Evolutionary conservation across 1,139 yeast genomes (phyloP), one percentile per base, ranked within the genome.

Genomic region (Kodamaea fungicola): DNA sequence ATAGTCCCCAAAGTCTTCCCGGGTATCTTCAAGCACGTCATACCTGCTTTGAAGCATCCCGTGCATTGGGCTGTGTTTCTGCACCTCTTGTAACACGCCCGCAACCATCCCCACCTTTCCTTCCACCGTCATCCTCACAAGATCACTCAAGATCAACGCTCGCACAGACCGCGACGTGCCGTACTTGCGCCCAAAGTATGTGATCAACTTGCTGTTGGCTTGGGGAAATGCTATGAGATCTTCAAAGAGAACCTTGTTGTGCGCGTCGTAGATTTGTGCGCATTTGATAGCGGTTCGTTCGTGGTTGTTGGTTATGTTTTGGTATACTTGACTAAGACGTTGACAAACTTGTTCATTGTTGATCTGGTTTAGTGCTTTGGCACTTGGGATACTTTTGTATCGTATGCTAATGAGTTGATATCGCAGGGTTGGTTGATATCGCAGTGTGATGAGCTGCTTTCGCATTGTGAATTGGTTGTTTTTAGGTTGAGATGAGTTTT

Each of bases 151-250:
- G 3, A 61, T 32, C 12, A 59, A 35, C 3, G 49, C 44, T 31
- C 59, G 41, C 5, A 59, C 44, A 2, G 62, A 53, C 13, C 42
- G 39, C 2, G 62, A 57, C 6, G 33, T 33, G 32, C 39, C 31
- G 34, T 46, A 55, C 16, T 45, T 43, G 9, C 33, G 30, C 29
- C 47, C 37, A 19, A 58, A 29, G 24, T 48, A 46, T 22, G 43
- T 31, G 32, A 55, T 36, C 44, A 54, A 40, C 13, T 51, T 51
- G 24, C 40, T 35, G 34, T 56, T 52, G 35, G 50, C 42, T 25
- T 44, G 33, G 7, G 59, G 55, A 30, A 40, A 50, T 12, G 35
- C 39, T 42, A 58, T 41, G 27, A 57, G 39, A 33, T 60, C 65
- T 19, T 48, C 50, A 5, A 57, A 35, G 8, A 60, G 42, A 7